Conservation (phyloP, 345 rosid genomes). For the Atalantia buxifolia region DNA sequence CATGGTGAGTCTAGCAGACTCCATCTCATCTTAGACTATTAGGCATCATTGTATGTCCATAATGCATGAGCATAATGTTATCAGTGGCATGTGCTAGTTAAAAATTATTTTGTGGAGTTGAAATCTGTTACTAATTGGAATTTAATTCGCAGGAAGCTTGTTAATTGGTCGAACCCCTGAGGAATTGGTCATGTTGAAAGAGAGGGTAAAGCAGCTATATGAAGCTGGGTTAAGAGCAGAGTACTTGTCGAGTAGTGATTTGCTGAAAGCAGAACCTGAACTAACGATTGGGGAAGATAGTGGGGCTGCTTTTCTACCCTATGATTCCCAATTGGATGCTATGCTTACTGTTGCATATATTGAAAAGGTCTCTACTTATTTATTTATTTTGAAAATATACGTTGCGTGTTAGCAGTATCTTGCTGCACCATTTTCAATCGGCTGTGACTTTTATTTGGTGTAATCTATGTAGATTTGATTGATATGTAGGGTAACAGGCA, state of each 20-base stretch:
- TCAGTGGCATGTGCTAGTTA: too few relatives aligned
- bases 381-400: neutral
- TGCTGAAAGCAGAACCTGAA: constrained; percentile 58
- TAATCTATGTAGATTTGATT: neutral
- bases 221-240: constrained; percentile 71
- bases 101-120: too few relatives aligned
- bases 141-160: constrained; percentile 62
- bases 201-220: constrained; percentile 52
- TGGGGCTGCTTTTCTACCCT: constrained; percentile 76
- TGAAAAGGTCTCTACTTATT: constrained; percentile 49
- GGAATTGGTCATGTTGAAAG: constrained; percentile 50
- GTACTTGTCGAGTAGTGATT: constrained; percentile 56
- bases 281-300: constrained; percentile 47
- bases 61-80: too few relatives aligned
- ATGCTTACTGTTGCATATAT: constrained; percentile 58
- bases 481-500: constrained; percentile 56
- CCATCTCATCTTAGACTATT: too few relatives aligned
- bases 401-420: neutral
- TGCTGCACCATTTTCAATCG: neutral
- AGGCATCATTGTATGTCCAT: too few relatives aligned
- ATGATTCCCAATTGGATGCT: constrained; percentile 90
- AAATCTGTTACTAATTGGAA: neutral
- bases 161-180: constrained; percentile 57
- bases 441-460: neutral
- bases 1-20: neutral